Evolutionary conservation across 768 basidiomycete species (phyloP), one percentile per base, ranked within the genome.

Genomic region (Pleurotus ostreatus): DNA sequence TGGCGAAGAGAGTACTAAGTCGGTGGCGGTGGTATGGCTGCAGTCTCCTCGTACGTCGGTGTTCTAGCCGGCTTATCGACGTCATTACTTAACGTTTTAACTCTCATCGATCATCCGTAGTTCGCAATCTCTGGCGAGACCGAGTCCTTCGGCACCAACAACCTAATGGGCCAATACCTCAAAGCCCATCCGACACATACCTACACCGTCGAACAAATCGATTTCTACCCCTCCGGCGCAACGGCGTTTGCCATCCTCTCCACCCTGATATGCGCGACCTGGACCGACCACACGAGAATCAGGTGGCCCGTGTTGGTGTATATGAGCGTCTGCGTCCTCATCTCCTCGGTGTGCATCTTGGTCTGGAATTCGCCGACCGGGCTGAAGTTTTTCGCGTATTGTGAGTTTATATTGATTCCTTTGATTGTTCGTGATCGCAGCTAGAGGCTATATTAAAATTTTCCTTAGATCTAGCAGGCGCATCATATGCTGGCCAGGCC

Each of bases 361-460:
- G 76, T 84, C 2, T 85, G 83, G 82, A 73, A 71, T 52, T 80
- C 75, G 55, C 81, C 87, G 3, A 80, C 70, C 0, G 79, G 75
- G 1, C 78, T 85, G n/a, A 86, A 85, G 59, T 89, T 86, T 67
- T 88, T 89, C 60, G 89, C 86, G 3, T 91, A 86, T 63, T 89
- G 85, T 81, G 57, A 57, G 77, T 74, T 49, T n/a, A 20, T 23
- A 25, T n/a, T 26, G 16, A 23, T 47, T 38, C 30, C 30, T 34
- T 34, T 34, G 30, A 34, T 11, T 34, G 9, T 34, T 34, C 8
- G 30, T 34, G 30, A 34, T 9, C 30, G 30, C 30, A 2, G 9
- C 9, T 34, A 11, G 30, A 34, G 30, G 8, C 30, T 20, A 30
- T 26, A 26, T 25, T 6, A 25, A 25, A n/a, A n/a, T n/a, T n/a